Percentiles rank a stretch among this genome's conserved stretches.
These are phyloP conservation scores for Trichoderma gracile DNA, from an alignment of 2,329 filamentous ascomycete species.

Conservation along the genomic window DNA sequence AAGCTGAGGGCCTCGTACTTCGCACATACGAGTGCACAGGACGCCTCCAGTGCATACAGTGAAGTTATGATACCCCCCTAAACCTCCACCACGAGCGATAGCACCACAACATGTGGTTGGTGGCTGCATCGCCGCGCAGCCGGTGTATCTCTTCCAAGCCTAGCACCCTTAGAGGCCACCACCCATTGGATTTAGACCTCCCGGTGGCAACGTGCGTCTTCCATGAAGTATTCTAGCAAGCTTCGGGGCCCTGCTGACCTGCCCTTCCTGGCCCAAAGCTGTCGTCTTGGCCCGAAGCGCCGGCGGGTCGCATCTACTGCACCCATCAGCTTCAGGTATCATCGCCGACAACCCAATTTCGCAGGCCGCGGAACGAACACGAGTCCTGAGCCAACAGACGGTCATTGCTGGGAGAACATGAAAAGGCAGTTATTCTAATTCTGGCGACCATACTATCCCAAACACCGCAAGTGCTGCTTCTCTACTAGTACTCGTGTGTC, in stretches of 20 bases:
- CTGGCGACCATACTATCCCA: background rate
- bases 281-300: constrained; percentile 23
- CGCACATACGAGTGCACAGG: background rate
- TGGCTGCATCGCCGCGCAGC: constrained; percentile 21
- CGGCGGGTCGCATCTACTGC: constrained; percentile 15
- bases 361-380: constrained; percentile 10
- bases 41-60: background rate
- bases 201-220: constrained; percentile 25
- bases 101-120: constrained; percentile 22
- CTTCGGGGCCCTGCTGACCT: constrained; percentile 27
- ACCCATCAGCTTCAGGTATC: constrained; percentile 20
- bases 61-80: background rate
- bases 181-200: constrained; percentile 18
- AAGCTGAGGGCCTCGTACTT: constrained; percentile 2
- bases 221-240: constrained; percentile 26
- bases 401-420: background rate
- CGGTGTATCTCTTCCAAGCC: constrained; percentile 4
- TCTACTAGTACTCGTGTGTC: background rate
- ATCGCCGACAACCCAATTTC: constrained; percentile 22
- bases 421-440: background rate
- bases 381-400: constrained; percentile 18
- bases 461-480: constrained; percentile 7
- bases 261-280: constrained; percentile 13
- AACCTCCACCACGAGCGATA: constrained; percentile 12
- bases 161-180: background rate